These are phyloP conservation scores for Tylopilus sp. DNA, from an alignment of 768 basidiomycete species.

Conservation along the genomic window DNA sequence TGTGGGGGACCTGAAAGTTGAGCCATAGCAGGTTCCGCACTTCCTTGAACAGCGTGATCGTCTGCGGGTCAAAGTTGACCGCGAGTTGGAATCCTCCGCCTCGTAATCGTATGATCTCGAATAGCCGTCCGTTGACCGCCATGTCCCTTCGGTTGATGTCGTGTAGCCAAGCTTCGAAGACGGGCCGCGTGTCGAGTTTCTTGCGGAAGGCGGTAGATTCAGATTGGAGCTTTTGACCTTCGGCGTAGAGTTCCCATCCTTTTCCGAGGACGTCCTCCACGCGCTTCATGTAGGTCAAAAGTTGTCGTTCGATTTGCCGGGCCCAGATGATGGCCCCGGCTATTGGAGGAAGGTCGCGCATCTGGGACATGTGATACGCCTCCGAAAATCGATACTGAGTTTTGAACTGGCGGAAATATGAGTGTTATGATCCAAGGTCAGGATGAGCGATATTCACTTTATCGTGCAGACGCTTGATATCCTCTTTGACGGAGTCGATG, in stretches of 20 bases:
- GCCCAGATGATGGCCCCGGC: constrained; percentile 99
- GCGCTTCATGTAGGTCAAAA: constrained; percentile 96
- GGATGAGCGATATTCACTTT: constrained; percentile 48
- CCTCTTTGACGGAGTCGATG: constrained; percentile 98
- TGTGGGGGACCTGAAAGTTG: constrained; percentile 92
- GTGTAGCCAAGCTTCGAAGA: constrained; percentile 94
- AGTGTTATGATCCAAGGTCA: background rate
- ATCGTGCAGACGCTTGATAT: constrained; percentile 92
- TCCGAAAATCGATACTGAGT: constrained; percentile 94
- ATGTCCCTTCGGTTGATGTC: constrained; percentile 94
- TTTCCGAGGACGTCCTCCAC: constrained; percentile 98
- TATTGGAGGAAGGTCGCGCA: constrained; percentile 98
- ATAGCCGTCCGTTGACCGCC: constrained; percentile 86
- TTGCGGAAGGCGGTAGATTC: constrained; percentile 90
- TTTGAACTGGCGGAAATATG: constrained; percentile 64
- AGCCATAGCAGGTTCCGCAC: constrained; percentile 95
- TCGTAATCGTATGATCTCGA: constrained; percentile 79
- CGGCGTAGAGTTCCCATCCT: constrained; percentile 99
- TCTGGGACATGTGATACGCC: constrained; percentile 97
- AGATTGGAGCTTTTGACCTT: constrained; percentile 94
- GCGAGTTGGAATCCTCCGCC: constrained; percentile 82
- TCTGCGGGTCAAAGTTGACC: constrained; percentile 98
- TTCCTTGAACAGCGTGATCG: constrained; percentile 98
- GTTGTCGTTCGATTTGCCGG: constrained; percentile 95
- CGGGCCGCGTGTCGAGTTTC: constrained; percentile 91